phyloP scores from a whole-genome alignment of 2,329 filamentous ascomycete species.

The Xylariomycetidae sp. region DNA sequence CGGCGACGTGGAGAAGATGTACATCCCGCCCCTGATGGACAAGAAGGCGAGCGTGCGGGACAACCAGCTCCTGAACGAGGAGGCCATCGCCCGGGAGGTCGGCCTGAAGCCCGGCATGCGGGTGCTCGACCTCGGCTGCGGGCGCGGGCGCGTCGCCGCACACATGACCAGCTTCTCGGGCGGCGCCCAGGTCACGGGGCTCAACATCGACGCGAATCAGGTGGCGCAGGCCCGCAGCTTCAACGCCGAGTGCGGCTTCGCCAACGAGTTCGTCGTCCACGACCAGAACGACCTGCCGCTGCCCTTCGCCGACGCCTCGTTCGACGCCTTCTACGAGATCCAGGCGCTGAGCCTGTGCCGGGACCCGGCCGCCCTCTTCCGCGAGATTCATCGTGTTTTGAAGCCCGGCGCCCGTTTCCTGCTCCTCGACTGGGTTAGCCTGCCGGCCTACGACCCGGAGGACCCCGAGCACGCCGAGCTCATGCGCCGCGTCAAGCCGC shows the following conservation, averaged over 20 bases:
- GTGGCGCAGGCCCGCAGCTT: constrained; percentile 27
- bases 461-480: constrained; percentile 44
- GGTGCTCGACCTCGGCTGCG: constrained; percentile 49
- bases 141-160: constrained; percentile 47
- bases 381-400: constrained; percentile 43
- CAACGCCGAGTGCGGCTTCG: constrained; percentile 27
- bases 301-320: constrained; percentile 42
- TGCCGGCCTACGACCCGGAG: constrained; percentile 42
- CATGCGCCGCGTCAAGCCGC: constrained; percentile 50
- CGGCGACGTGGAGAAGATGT: constrained; percentile 55
- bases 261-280: constrained; percentile 43
- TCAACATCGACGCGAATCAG: constrained; percentile 52
- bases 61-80: constrained; percentile 50
- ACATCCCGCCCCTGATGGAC: constrained; percentile 51
- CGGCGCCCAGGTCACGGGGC: constrained; percentile 43
- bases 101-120: constrained; percentile 38
- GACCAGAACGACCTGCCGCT: constrained; percentile 49
- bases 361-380: constrained; percentile 40
- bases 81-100: constrained; percentile 43
- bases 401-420: constrained; percentile 47
- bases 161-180: constrained; percentile 47
- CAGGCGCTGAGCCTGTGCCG: constrained; percentile 52
- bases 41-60: constrained; percentile 42
- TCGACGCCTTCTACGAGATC: constrained; percentile 54
- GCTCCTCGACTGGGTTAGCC: constrained; percentile 48